Conservation (phyloP, 2,329 filamentous ascomycete genomes). For the Rutstroemia sp. region DNA sequence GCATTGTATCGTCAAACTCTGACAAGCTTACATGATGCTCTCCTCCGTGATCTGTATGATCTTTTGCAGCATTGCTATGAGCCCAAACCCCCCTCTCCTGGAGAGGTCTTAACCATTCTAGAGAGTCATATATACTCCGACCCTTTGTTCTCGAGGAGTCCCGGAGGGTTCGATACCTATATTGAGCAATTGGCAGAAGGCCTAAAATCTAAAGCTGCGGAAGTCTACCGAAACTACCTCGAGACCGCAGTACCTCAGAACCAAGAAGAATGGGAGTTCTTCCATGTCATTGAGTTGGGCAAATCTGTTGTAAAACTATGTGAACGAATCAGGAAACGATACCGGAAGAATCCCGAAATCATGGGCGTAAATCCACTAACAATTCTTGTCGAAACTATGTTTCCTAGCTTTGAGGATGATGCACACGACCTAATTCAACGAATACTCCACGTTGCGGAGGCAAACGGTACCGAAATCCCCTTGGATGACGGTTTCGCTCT, state of each 20-base stretch:
- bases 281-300: slow-evolving; percentile 81
- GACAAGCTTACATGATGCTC: slow-evolving; percentile 66
- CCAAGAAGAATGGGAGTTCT: slow-evolving; percentile 82
- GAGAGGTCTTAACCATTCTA: slow-evolving; percentile 68
- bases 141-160: slow-evolving; percentile 61
- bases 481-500: slow-evolving; percentile 91
- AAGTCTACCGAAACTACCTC: slow-evolving; percentile 74
- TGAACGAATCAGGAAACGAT: slow-evolving; percentile 86
- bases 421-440: slow-evolving; percentile 75
- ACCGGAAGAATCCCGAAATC: slow-evolving; percentile 78
- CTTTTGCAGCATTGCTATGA: slow-evolving; percentile 86
- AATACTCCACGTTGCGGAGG: slow-evolving; percentile 67
- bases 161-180: slow-evolving; percentile 67
- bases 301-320: slow-evolving; percentile 79
- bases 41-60: slow-evolving; percentile 82
- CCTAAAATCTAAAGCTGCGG: slow-evolving; percentile 64
- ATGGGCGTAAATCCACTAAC: slow-evolving; percentile 63
- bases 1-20: slow-evolving; percentile 69
- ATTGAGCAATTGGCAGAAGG: slow-evolving; percentile 63
- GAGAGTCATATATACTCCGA: slow-evolving; percentile 78
- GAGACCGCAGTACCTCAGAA: slow-evolving; percentile 72
- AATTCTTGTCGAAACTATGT: slow-evolving; percentile 73
- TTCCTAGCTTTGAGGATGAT: slow-evolving; percentile 87
- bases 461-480: slow-evolving; percentile 66
- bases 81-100: slow-evolving; percentile 74